Evolutionary conservation across 192 early-diverging fungal species (phyloP).

Genomic region (Powellomyces hirtus): DNA sequence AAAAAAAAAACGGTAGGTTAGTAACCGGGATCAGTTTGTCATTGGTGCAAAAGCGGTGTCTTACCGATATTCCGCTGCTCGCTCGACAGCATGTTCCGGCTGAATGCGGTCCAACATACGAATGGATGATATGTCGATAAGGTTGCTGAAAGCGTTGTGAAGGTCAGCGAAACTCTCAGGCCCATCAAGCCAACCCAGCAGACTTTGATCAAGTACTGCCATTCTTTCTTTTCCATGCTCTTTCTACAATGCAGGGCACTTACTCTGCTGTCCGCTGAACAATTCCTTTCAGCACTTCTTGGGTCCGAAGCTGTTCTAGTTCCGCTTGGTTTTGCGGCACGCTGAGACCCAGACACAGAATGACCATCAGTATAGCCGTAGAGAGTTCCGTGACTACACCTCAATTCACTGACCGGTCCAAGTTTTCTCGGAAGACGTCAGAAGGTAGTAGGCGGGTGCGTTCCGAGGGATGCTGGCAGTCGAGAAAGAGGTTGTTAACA

Average conservation of each 20-base stretch:
- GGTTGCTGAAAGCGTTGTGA: constrained; percentile 27
- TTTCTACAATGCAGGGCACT: no score
- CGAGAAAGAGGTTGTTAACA: neutral
- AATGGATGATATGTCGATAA: constrained; percentile 45
- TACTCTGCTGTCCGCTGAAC: constrained; percentile 44
- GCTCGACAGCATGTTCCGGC: constrained; percentile 37
- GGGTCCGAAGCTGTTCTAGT: constrained; percentile 18
- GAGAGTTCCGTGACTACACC: neutral
- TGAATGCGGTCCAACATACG: constrained; percentile 42
- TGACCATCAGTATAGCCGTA: neutral
- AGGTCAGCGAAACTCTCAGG: no score
- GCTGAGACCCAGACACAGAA: neutral
- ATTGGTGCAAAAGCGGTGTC: neutral
- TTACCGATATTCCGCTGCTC: constrained; percentile 37
- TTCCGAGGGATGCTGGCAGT: neutral
- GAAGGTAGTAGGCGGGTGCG: constrained; percentile 6
- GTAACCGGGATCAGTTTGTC: neutral
- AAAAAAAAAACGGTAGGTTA: neutral
- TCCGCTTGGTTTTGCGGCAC: constrained; percentile 3
- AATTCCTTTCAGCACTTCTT: constrained; percentile 38
- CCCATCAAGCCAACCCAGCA: no score
- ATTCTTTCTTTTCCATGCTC: no score
- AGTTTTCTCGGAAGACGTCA: neutral
- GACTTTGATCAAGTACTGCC: no score
- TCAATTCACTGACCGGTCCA: neutral